These are phyloP conservation scores for Curvularia eragrostidis DNA, from an alignment of 2,329 filamentous ascomycete genomes.

Conservation along the genomic window DNA sequence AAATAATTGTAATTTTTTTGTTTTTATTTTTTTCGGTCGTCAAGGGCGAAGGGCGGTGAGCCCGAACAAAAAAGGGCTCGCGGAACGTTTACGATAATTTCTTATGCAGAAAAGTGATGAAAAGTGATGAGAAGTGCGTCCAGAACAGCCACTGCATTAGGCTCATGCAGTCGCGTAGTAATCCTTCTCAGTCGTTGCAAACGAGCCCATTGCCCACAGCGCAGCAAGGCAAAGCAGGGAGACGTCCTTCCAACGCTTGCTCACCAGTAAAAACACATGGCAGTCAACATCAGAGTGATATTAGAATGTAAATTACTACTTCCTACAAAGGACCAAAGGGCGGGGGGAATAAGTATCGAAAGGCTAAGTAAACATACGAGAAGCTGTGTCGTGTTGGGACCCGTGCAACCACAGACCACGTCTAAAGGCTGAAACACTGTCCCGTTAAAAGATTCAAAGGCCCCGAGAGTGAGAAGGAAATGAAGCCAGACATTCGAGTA, in stretches of 20 bases:
- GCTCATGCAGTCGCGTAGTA: neutral
- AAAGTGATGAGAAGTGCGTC: neutral
- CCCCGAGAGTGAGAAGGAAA: slow-evolving; percentile 40
- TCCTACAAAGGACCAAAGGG: slow-evolving; percentile 50
- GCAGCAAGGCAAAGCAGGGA: no score
- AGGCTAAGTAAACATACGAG: slow-evolving; percentile 51
- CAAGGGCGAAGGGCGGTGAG: neutral
- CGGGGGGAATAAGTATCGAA: slow-evolving; percentile 52
- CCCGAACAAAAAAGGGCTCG: neutral
- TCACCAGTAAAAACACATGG: neutral
- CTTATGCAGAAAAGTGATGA: neutral
- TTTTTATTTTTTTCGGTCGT: no score
- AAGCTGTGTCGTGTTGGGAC: slow-evolving; percentile 48
- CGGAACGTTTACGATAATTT: neutral
- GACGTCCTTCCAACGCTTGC: neutral
- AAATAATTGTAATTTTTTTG: no score
- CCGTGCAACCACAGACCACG: slow-evolving; percentile 26
- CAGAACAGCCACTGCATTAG: slow-evolving; percentile 1
- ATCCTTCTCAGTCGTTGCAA: neutral
- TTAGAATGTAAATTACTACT: slow-evolving; percentile 52
- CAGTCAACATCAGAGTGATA: slow-evolving; percentile 40
- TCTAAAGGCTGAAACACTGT: slow-evolving; percentile 34
- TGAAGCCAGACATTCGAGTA: slow-evolving; percentile 33
- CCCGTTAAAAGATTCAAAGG: slow-evolving; percentile 36
- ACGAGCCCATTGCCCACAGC: no score